Evolutionary conservation across 768 basidiomycete species (phyloP), one percentile per base, ranked within the genome.

Genomic region (Clitopilus hobsonii): DNA sequence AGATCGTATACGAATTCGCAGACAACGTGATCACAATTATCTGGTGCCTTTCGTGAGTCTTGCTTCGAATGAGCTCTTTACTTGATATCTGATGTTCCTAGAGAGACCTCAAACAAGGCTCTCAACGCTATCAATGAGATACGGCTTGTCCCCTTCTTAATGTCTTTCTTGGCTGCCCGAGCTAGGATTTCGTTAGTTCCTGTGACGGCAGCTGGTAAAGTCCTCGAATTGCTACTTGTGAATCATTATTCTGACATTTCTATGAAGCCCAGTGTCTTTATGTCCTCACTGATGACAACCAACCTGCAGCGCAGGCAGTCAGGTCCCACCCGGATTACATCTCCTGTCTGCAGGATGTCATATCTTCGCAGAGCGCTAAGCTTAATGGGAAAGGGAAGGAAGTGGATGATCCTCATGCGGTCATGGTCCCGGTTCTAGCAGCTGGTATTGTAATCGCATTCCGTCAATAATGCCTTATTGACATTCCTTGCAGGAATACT

Each of bases 41-140:
- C 23, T 97, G 95, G 95, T 95, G 94, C 71, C 78, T 98, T 60
- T 92, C 92, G 88, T 96, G 77, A 82, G 91, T 84, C 16, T 10
- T 47, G 41, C 28, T 41, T 49, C 24, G 14, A 2, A 6, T 24
- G 2, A 16, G 11, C 45, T 14, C 50, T 5, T 0, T 11, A 51
- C 11, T 32, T n/a, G n/a, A 24, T 26, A 25, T 51, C 63, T 70
- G 65, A 74, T 69, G 66, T 65, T 60, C 60, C 63, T 71, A 83
- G 93, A 67, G 93, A 95, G 77, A 93, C 92, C 0, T 94, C 93
- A 52, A 92, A 94, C 70, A 96, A 96, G 74, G 92, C 93, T 4
- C 75, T 95, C 56, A 84, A 81, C 63, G 88, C 90, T 25, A 87
- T 98, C 66, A 97, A 95, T 67, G 80, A 86, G 30, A 83, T 91